Percentiles rank a stretch among this genome's conserved stretches.
Conservation (phyloP, 2,329 filamentous ascomycete species). For the Paramyrothecium roridum region DNA sequence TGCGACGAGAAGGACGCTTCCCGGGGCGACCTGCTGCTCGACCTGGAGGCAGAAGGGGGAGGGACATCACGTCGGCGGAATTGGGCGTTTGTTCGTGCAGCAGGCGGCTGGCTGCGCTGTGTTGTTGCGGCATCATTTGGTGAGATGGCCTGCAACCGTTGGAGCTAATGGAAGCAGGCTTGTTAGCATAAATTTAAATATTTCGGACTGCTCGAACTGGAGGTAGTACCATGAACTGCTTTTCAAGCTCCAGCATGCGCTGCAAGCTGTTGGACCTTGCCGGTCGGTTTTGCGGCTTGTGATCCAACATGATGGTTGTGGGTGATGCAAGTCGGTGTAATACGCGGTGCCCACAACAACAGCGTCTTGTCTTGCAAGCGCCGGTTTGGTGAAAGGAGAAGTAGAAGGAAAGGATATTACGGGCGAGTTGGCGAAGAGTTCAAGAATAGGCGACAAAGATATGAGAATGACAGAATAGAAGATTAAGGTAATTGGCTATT, state of each 20-base stretch:
- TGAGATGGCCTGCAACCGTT: neutral
- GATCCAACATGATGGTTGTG: neutral
- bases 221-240: slow-evolving; percentile 48
- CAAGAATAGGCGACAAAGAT: no score
- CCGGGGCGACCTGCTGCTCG: neutral
- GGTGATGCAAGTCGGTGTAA: neutral
- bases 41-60: neutral
- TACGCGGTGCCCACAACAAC: no score
- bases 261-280: slow-evolving; percentile 46
- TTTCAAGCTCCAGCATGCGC: slow-evolving; percentile 59
- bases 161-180: neutral
- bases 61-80: neutral
- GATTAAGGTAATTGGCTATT: no score
- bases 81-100: neutral
- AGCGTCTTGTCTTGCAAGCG: no score
- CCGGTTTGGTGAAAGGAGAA: no score
- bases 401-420: no score
- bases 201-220: neutral
- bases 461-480: no score
- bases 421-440: no score
- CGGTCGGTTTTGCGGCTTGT: slow-evolving; percentile 2
- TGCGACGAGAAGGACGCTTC: neutral
- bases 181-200: slow-evolving; percentile 1
- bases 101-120: neutral
- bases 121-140: neutral